Base-by-base conservation (phyloP, 2,329 filamentous ascomycete species). In the Boeremia exigua region DNA sequence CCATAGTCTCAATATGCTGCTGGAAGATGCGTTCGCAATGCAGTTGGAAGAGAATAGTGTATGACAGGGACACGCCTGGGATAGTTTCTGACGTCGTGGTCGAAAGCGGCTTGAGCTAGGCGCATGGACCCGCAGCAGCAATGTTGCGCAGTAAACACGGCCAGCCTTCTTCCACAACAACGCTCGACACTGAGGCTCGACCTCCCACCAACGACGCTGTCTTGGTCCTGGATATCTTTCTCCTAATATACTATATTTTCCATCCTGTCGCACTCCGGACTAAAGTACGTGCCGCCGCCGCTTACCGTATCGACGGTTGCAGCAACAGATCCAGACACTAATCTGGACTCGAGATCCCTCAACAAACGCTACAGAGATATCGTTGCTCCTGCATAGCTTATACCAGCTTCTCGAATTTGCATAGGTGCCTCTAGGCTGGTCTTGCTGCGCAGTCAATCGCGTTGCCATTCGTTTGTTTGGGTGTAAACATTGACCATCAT, bases 381-480 rank as follows among this genome's bases (percentile, higher is more conserved):
- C 38, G 33, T n/a, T 30, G 38, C 32, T 42, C 14, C n/a, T 17
- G 25, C 32, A 33, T 15, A 19, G 42, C 47, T 37, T 17, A 11
- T 11, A 7, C 3, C 28, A 56, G 47, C 42, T 43, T 29, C 17
- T 33, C 7, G 37, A 11, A 25, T 14, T 17, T 2, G 17, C 11
- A 2, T 6, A 51, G 17, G 12, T 25, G 36, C 29, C 42, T 32
- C 27, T 49, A 23, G 37, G 25, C 12, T 15, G 30, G 12, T 19
- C 49, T 55, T 14, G 30, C 27, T 32, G 42, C 43, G 51, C 27
- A 32, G 45, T 57, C 25, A 17, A 28, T 48, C 52, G 54, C 54
- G 56, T 65, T 60, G 63, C 51, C 17, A 54, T 44, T 54, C 39
- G 59, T 58, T 71, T 74, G 69, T 71, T 73, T 70, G 64, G 68